A percentile compares a stretch with the other conserved stretches of the same genome.
phyloP scores from a whole-genome alignment of 2,329 filamentous ascomycete species.

The Thielaviopsis euricoi region DNA sequence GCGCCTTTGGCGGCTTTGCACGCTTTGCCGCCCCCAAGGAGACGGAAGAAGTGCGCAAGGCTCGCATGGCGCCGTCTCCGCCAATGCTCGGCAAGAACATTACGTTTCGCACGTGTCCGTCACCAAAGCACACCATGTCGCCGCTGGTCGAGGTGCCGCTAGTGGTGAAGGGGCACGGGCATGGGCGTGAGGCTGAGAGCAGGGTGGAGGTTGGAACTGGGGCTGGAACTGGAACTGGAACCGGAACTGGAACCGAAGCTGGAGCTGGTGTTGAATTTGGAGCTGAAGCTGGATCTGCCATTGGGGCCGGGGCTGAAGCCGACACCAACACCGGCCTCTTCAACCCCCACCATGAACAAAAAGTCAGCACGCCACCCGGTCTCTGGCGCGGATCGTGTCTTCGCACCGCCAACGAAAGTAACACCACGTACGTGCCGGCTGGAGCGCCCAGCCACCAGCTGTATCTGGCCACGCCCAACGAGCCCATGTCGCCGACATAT shows the following conservation, averaged over 20 bases:
- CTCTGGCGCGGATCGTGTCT: slow-evolving; percentile 66
- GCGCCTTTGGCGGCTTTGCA: slow-evolving; percentile 5
- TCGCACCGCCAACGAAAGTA: slow-evolving; percentile 7
- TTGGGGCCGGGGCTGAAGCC: not conserved
- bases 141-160: not conserved
- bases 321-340: not conserved
- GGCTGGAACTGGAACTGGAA: not conserved
- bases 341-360: not conserved
- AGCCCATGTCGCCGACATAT: slow-evolving; percentile 5
- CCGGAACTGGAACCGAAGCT: not conserved
- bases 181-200: not conserved
- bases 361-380: slow-evolving; percentile 22
- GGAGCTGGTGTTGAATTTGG: not conserved
- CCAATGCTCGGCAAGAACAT: slow-evolving; percentile 81
- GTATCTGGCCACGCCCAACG: slow-evolving; percentile 9
- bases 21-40: not conserved
- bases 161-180: not conserved
- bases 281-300: too few relatives aligned
- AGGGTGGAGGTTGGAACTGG: not conserved
- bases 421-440: slow-evolving; percentile 6
- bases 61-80: slow-evolving; percentile 44
- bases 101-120: slow-evolving; percentile 63
- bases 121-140: slow-evolving; percentile 53
- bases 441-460: slow-evolving; percentile 3
- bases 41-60: slow-evolving; percentile 13